Evolutionary conservation across 176 grass and related monocot genomes (phyloP).

Genomic region (Hordeum marinum): DNA sequence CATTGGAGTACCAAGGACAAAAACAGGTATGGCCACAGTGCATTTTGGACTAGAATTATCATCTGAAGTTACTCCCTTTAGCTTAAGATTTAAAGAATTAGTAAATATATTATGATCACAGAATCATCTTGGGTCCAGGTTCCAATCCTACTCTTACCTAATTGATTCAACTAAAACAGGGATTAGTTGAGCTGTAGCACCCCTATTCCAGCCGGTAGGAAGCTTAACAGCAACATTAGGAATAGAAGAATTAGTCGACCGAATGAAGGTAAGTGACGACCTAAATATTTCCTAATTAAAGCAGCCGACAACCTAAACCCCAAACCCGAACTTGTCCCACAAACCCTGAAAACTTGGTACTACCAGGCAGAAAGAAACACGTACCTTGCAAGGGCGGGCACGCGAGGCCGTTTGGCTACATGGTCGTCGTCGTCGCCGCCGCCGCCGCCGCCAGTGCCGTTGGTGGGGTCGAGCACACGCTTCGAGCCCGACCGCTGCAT

Average conservation of each 20-base stretch:
- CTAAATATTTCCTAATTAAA: not conserved
- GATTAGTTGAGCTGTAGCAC: not conserved
- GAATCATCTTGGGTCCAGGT: not conserved
- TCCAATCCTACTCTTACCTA: not conserved
- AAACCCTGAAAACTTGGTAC: not conserved
- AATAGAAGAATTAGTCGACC: not conserved
- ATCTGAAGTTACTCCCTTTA: not conserved
- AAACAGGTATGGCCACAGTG: not conserved
- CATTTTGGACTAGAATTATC: slow-evolving; percentile 12
- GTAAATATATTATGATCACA: not conserved
- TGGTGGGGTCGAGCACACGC: slow-evolving; percentile 35
- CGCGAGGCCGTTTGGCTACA: slow-evolving; percentile 45
- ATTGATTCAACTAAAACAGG: not conserved
- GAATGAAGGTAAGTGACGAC: not conserved
- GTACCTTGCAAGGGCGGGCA: slow-evolving; percentile 54
- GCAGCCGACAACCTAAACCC: not conserved
- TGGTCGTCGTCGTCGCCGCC: slow-evolving; percentile 45
- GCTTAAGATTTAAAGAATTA: not conserved
- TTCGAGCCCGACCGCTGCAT: slow-evolving; percentile 60
- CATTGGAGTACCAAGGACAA: not conserved
- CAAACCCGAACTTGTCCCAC: not conserved
- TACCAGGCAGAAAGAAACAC: not conserved
- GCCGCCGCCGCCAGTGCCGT: slow-evolving; percentile 3
- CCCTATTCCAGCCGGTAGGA: not conserved
- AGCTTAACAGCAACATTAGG: not conserved